Evolutionary conservation across 371 early-diverging fungal species (phyloP).

Genomic region (Mucor velutinosus): DNA sequence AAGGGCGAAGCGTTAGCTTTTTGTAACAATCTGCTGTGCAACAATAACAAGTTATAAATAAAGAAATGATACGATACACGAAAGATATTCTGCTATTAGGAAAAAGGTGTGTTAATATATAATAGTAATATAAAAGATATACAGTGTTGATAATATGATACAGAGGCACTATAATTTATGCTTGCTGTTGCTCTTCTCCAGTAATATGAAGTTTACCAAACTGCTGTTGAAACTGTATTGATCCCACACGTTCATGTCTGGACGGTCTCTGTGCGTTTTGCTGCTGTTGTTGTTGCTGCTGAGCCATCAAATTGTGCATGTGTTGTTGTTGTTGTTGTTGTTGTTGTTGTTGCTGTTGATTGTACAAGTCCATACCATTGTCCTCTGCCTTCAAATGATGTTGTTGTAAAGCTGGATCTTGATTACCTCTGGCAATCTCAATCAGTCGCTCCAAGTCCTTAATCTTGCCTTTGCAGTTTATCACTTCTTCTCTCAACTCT

Average conservation of each 20-base stretch:
- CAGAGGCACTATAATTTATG: neutral
- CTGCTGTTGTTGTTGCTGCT: neutral
- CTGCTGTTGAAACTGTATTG: slow-evolving; percentile 36
- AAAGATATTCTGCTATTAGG: neutral
- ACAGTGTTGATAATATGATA: neutral
- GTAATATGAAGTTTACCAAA: slow-evolving; percentile 35
- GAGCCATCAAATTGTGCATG: slow-evolving; percentile 9
- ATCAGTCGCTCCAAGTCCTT: slow-evolving; percentile 72
- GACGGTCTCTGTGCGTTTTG: neutral
- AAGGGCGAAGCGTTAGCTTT: neutral
- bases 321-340: slow-evolving; percentile 15
- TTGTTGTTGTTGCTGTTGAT: slow-evolving; percentile 12
- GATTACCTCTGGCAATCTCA: slow-evolving; percentile 30
- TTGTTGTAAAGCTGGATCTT: slow-evolving; percentile 2
- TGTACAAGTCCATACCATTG: slow-evolving; percentile 6
- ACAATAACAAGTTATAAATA: neutral
- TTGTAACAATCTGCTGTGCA: neutral
- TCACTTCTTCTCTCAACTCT: slow-evolving; percentile 38
- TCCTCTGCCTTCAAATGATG: slow-evolving; percentile 11
- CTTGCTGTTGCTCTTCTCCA: slow-evolving; percentile 9
- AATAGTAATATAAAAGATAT: neutral
- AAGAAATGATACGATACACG: neutral
- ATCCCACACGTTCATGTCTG: slow-evolving; percentile 24
- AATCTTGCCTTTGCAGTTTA: slow-evolving; percentile 36
- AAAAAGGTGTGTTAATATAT: neutral